Conservation (phyloP, 2,329 filamentous ascomycete species). For the Diplocarpon mali region DNA sequence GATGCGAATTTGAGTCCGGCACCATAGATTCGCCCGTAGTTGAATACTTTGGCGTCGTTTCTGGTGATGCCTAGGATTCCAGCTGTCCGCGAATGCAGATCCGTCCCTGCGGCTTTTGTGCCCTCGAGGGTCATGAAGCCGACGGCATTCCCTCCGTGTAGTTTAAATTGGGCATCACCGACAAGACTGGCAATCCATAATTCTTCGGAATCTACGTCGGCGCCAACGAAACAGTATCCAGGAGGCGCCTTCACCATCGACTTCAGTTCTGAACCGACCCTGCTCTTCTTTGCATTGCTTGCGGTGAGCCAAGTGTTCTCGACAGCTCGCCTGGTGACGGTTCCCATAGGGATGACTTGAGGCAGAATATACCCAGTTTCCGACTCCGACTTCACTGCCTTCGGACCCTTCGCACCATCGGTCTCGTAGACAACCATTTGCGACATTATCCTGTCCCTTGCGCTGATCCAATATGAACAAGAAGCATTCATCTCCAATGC, state of each 20-base stretch:
- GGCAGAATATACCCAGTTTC: slow-evolving; percentile 75
- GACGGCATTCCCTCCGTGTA: slow-evolving; percentile 93
- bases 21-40: slow-evolving; percentile 98
- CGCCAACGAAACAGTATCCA: slow-evolving; percentile 89
- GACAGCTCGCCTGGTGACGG: slow-evolving; percentile 84
- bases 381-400: slow-evolving; percentile 13
- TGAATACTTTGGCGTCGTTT: slow-evolving; percentile 95
- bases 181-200: slow-evolving; percentile 96
- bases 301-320: slow-evolving; percentile 98
- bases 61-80: slow-evolving; percentile 85
- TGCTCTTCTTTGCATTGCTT: slow-evolving; percentile 91
- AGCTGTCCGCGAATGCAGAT: slow-evolving; percentile 89
- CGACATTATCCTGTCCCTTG: slow-evolving; percentile 82
- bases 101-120: slow-evolving; percentile 85
- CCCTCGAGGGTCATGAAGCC: slow-evolving; percentile 99
- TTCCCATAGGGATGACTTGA: slow-evolving; percentile 96
- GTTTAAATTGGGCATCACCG: slow-evolving; percentile 85
- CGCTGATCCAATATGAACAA: slow-evolving; percentile 98
- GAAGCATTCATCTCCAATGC: slow-evolving; percentile 97
- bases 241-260: slow-evolving; percentile 89
- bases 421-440: slow-evolving; percentile 87
- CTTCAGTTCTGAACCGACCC: slow-evolving; percentile 93
- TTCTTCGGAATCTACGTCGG: slow-evolving; percentile 94
- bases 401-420: slow-evolving; percentile 34
- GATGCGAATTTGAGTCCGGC: slow-evolving; percentile 89